Base-by-base conservation (phyloP, 192 early-diverging fungal species). In the Tieghemiomyces parasiticus region DNA sequence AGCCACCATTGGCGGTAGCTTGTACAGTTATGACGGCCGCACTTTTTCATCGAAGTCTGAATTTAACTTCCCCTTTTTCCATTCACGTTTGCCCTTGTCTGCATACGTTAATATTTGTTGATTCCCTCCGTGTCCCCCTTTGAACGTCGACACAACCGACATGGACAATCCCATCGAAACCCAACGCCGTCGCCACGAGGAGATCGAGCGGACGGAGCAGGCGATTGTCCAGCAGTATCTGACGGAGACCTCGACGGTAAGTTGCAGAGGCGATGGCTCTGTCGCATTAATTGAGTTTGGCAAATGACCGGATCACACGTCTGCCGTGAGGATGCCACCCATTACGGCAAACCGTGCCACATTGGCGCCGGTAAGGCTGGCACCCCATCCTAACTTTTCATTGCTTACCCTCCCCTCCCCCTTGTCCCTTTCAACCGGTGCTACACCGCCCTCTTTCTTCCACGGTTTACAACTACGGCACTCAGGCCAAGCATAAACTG, bases 161-260 rank as follows among this genome's bases (percentile, higher is more conserved):
- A 82, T 82, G 81, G 71, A 80, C 46, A 77, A 70, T 47, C 74
- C 83, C 35, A 67, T 90, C 6, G 90, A 93, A 59, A 69, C 74
- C 55, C 86, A 88, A 67, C 78, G 91, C 16, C 73, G 67, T 46
- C 77, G 81, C 25, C 83, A 93, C 66, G 93, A 98, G 74, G 89
- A 92, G 63, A 80, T 92, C 59, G 95, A 98, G 73, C 83, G 89
- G 31, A 63, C 93, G n/a, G 91, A 95, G 67, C 77, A 88, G 62
- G 91, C 89, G 0, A 79, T 85, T 31, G 91, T 92, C 12, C 77
- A 83, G 62, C 81, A 91, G 65, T 82, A 90, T 65, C 74, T 89
- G 62, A 68, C 78, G 28, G 77, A 88, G 49, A 74, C 86, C 46
- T 86, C 86, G 61, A 83, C 79, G 63, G 79, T 81, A 63, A 8